These are phyloP conservation scores for Aphanoascus verrucosus DNA, from an alignment of 2,329 filamentous ascomycete genomes.

Conservation along the genomic window DNA sequence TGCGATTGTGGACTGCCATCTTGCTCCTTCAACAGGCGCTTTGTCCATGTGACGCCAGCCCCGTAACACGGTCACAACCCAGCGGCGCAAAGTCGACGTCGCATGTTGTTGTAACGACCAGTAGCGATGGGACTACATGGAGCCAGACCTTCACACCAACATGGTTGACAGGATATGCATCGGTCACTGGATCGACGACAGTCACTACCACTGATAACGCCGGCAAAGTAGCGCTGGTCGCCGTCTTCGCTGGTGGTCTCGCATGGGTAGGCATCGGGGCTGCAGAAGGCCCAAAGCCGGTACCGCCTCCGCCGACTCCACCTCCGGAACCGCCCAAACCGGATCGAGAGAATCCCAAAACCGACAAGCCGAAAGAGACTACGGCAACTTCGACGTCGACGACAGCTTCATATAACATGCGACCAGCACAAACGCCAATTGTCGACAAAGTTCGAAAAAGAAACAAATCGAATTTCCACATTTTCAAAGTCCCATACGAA, in stretches of 20 bases:
- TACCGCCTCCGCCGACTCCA: slow-evolving; percentile 8
- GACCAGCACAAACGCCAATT: background rate
- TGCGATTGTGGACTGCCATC: background rate
- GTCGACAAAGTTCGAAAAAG: background rate
- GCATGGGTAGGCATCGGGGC: slow-evolving; percentile 1
- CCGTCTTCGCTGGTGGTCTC: slow-evolving; percentile 4
- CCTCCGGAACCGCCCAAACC: background rate
- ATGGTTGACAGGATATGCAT: background rate
- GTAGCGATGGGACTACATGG: slow-evolving; percentile 1
- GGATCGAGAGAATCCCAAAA: background rate
- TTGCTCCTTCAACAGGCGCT: background rate
- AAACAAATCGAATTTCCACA: background rate
- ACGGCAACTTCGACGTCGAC: background rate
- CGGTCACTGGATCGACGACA: background rate
- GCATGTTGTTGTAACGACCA: slow-evolving; percentile 3
- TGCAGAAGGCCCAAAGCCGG: slow-evolving; percentile 3
- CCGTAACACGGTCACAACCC: background rate
- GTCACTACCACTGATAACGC: slow-evolving; percentile 4
- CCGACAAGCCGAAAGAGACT: background rate
- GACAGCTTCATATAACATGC: background rate
- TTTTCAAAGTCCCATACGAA: background rate
- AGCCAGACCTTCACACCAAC: slow-evolving; percentile 4
- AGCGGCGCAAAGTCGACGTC: background rate
- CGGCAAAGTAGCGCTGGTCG: background rate
- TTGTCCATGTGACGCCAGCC: background rate